These are phyloP conservation scores for Globisporangium carolinianum DNA, from an alignment of 352 stramenopile genomes.

Conservation along the genomic window DNA sequence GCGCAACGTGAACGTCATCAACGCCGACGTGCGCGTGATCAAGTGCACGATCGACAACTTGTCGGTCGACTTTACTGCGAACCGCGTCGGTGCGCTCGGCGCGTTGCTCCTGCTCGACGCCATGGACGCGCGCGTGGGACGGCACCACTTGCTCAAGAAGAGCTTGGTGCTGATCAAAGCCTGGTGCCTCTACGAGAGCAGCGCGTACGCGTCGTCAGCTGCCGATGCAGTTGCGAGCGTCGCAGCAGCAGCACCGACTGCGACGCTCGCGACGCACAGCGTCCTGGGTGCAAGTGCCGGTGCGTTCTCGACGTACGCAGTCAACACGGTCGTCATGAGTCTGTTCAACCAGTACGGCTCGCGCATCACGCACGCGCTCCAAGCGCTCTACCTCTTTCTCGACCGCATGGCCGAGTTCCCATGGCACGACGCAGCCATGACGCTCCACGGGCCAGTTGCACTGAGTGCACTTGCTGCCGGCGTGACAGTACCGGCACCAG, in stretches of 20 bases:
- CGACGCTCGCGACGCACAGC: slow-evolving; percentile 18
- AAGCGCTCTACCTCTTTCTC: slow-evolving; percentile 81
- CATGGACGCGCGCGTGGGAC: slow-evolving; percentile 68
- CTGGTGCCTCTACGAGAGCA: slow-evolving; percentile 86
- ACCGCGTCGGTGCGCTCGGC: slow-evolving; percentile 73
- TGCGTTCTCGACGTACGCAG: slow-evolving; percentile 75
- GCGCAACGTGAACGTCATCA: slow-evolving; percentile 88
- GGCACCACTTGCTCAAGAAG: slow-evolving; percentile 83
- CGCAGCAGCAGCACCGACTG: background rate
- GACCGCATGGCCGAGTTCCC: slow-evolving; percentile 80
- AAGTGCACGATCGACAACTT: slow-evolving; percentile 91
- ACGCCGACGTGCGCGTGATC: slow-evolving; percentile 82
- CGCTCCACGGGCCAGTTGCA: slow-evolving; percentile 68
- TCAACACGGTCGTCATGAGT: slow-evolving; percentile 87
- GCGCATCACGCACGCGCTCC: slow-evolving; percentile 67
- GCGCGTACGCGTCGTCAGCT: slow-evolving; percentile 33
- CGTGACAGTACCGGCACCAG: slow-evolving; percentile 13
- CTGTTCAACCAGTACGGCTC: slow-evolving; percentile 82
- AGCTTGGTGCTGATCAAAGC: slow-evolving; percentile 87
- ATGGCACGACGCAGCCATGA: slow-evolving; percentile 78
- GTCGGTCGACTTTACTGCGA: slow-evolving; percentile 83
- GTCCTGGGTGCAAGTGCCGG: slow-evolving; percentile 79
- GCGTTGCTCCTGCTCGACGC: slow-evolving; percentile 81
- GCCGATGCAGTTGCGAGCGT: slow-evolving; percentile 5
- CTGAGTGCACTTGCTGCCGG: slow-evolving; percentile 40